Evolutionary conservation across 345 rosid genomes (phyloP), one percentile per base, ranked within the genome.

Genomic region (Pugionium dolabratum): DNA sequence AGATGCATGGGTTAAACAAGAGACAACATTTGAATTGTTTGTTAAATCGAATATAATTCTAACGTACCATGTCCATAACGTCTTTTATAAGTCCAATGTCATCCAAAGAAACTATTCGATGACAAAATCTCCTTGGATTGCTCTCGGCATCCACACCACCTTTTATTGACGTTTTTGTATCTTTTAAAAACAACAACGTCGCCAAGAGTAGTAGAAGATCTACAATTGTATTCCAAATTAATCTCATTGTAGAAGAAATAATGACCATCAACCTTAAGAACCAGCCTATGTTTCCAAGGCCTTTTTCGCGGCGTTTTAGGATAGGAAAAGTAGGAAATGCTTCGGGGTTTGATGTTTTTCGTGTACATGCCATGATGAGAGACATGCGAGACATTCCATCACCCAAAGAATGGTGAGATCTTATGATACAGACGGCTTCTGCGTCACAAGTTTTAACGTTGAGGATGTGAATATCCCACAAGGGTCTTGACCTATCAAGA

Each of bases 391-490:
- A 59, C 40, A 59, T 31, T 43, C 30, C 51, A 59, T 59, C 64
- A 30, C 48, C 94, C 83, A 87, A 29, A 0, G 86, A 81, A 72
- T 87, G 90, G 79, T 83, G 90, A 43, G 72, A 48, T 43, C 84
- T 52, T 35, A 78, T 54, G 39, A 59, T 11, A 43, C n/a, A n/a
- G 4, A 31, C 30, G 0, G 64, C 64, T 43, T 59, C 64, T 59
- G 64, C 64, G 7, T 59, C 64, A 43, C 28, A 42, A 30, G 64
- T 59, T 43, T 43, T 59, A 36, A 59, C 64, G 30, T 59, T 59
- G 51, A 59, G 64, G 39, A 59, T 42, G 49, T 59, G 64, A 33
- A 59, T 59, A 2, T 59, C 64, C 64, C 97, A 90, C 10, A 85
- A 56, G 3, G 91, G 97, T 57, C 77, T 81, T 4, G 87, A 76